These are phyloP conservation scores for Inga oerstediana DNA, from an alignment of 306 rosid genomes.

Conservation along the genomic window DNA sequence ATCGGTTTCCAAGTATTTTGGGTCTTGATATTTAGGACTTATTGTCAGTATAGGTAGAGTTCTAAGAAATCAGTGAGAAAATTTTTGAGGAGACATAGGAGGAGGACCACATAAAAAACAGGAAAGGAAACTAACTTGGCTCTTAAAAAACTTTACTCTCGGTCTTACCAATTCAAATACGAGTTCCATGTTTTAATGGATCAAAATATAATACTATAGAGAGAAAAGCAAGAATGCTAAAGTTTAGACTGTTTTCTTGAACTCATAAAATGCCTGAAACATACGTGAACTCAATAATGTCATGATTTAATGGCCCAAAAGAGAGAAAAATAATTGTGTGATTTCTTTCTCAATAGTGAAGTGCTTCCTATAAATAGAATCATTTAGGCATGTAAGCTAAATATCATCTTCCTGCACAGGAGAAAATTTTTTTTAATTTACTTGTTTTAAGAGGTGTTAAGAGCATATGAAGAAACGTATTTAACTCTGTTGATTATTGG, in stretches of 20 bases:
- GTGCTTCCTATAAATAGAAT: constrained; percentile 25
- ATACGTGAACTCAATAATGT: background rate
- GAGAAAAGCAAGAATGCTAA: background rate
- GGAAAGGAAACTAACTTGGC: background rate
- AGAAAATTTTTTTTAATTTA: constrained; percentile 20
- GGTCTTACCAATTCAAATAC: background rate
- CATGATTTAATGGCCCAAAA: background rate
- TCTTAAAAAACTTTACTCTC: background rate
- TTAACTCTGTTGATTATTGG: constrained; percentile 37
- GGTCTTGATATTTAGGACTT: background rate
- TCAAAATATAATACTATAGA: background rate
- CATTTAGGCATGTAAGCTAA: constrained; percentile 27
- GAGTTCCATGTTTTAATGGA: background rate
- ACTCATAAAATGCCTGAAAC: background rate
- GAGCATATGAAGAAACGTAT: constrained; percentile 26
- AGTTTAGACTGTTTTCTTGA: background rate
- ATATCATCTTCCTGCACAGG: constrained; percentile 20
- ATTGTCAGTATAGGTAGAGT: background rate
- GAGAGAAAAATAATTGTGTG: background rate
- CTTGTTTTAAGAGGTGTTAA: constrained; percentile 20
- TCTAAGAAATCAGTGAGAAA: background rate
- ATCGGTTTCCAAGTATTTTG: background rate
- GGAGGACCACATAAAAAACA: background rate
- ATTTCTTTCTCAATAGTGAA: constrained; percentile 23
- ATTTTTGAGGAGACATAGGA: background rate